Evolutionary conservation across 2,329 filamentous ascomycete genomes (phyloP).

Genomic region (Cryphonectria parasitica): DNA sequence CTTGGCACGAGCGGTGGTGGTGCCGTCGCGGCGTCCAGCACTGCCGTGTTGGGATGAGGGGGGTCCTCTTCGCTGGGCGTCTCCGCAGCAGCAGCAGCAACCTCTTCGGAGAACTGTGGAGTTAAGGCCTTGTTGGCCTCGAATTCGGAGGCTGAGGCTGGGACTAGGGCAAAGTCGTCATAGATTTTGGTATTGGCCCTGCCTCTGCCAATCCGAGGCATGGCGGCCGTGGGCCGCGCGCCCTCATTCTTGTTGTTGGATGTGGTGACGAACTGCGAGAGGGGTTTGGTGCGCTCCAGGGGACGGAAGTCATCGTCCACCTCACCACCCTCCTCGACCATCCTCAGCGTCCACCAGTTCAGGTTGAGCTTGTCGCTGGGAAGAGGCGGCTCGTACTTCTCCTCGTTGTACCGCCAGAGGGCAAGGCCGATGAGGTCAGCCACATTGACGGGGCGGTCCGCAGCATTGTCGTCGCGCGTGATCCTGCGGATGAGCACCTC

Average conservation of each 20-base stretch:
- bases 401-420: constrained; percentile 77
- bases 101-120: constrained; percentile 66
- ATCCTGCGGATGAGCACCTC: constrained; percentile 73
- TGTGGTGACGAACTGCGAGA: constrained; percentile 64
- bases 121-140: constrained; percentile 70
- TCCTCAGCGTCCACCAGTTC: constrained; percentile 80
- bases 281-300: constrained; percentile 71
- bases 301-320: constrained; percentile 85
- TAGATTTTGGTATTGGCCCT: constrained; percentile 78
- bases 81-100: constrained; percentile 36
- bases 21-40: constrained; percentile 25
- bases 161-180: constrained; percentile 81
- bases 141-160: constrained; percentile 70
- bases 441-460: constrained; percentile 68
- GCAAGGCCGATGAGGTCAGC: constrained; percentile 81
- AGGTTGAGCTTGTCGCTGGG: constrained; percentile 71
- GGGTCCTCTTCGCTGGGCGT: constrained; percentile 49
- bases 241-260: constrained; percentile 30
- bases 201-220: constrained; percentile 64
- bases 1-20: constrained; percentile 13
- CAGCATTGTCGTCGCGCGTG: constrained; percentile 68
- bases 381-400: constrained; percentile 71
- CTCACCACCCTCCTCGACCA: constrained; percentile 84
- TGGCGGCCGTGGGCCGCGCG: constrained; percentile 39
- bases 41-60: constrained; percentile 46